Evolutionary conservation across 2,329 filamentous ascomycete genomes (phyloP), one percentile per base, ranked within the genome.

Genomic region (Cryphonectria radicalis): DNA sequence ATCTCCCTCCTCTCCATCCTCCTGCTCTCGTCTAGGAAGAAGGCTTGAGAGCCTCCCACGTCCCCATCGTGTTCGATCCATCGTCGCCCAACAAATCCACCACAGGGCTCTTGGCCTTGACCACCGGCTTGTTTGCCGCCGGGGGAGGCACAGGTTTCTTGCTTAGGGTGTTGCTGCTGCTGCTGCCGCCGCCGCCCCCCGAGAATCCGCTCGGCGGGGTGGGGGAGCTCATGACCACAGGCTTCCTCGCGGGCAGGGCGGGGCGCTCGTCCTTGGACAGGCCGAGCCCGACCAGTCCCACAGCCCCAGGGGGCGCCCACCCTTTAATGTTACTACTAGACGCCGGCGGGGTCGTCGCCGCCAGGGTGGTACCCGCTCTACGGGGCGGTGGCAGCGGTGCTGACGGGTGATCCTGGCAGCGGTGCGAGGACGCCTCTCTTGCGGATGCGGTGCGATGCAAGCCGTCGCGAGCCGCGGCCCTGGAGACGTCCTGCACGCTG

Each of bases 31-130:
- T 35, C 50, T 71, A 73, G 19, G 66, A 77, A 42, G 69, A 77
- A 42, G 87, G 87, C 77, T 87, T 87, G 76, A 89, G 75, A 5
- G 87, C 85, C 76, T 89, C 86, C 87, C 87, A 89, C 32, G 85
- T 82, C 17, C 84, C 84, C 78, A 88, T 81, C 53, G 84, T 68
- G 50, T 80, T 79, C n/a, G 76, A 78, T 28, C 80, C 81, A 62
- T 88, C 86, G 60, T 82, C 83, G 2, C 78, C 79, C 43, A 88
- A 76, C 63, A 87, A 81, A 73, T 88, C 87, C 25, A 88, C 76
- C 60, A 84, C 74, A 72, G 82, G 77, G 71, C 64, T 74, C 67
- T 74, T 68, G 32, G 76, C 67, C 43, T 75, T 82, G 64, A 81
- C 74, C 67, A 76, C 73, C 68, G 74, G 75, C 68, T 75, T 78